A percentile compares a stretch with the other conserved stretches of the same genome.
These are phyloP conservation scores for Cytospora schulzeri DNA, from an alignment of 2,329 filamentous ascomycete species.

Conservation along the genomic window DNA sequence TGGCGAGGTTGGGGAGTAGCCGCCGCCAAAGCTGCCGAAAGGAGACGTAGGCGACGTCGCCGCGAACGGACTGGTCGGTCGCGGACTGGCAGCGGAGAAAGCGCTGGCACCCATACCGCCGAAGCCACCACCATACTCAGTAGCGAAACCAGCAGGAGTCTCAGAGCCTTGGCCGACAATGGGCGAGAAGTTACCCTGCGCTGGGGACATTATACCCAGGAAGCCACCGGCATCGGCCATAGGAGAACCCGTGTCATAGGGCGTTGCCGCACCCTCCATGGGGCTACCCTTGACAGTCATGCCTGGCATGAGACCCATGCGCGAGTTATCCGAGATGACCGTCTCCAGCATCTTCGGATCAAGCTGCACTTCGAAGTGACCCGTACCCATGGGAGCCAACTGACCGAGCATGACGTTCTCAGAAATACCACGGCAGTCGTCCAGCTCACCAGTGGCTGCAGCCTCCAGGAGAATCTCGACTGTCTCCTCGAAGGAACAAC, in stretches of 20 bases:
- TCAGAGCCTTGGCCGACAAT: conserved; percentile 77
- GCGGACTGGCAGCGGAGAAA: conserved; percentile 58
- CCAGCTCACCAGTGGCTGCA: conserved; percentile 89
- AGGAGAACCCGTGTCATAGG: conserved; percentile 87
- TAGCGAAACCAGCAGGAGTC: conserved; percentile 65
- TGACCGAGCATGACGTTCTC: conserved; percentile 99
- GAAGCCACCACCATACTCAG: conserved; percentile 58
- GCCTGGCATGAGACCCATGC: conserved; percentile 78
- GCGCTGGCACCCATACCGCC: conserved; percentile 36
- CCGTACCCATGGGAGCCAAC: conserved; percentile 94
- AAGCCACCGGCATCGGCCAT: conserved; percentile 69
- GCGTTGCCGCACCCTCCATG: conserved; percentile 84
- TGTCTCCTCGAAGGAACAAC: conserved; percentile 98
- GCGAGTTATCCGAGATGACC: conserved; percentile 88
- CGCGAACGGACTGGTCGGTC: conserved; percentile 76
- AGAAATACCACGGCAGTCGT: conserved; percentile 96
- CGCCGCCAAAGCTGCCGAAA: conserved; percentile 56
- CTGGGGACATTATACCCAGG: conserved; percentile 64
- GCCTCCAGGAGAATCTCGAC: conserved; percentile 98
- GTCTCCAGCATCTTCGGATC: conserved; percentile 96
- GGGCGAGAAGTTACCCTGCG: conserved; percentile 70
- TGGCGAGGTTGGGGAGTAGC: conserved; percentile 78
- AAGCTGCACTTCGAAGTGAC: conserved; percentile 90
- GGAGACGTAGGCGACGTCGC: conserved; percentile 65
- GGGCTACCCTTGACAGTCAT: conserved; percentile 76